Conservation (phyloP, 1,284 basidiomycete species). For the Melampsora americana region DNA sequence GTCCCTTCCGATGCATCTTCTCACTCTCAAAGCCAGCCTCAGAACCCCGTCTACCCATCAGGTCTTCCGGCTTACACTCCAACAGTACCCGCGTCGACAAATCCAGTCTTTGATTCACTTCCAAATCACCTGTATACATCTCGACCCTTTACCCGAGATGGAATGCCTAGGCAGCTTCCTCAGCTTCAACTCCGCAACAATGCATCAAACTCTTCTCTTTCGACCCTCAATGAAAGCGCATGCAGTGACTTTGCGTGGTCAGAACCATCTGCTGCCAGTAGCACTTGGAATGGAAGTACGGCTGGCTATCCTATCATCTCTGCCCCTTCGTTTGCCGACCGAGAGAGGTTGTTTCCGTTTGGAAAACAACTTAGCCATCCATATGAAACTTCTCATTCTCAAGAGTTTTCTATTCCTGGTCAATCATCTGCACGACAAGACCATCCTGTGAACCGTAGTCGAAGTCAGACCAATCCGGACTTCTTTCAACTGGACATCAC, state of each 20-base stretch:
- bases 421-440: not conserved
- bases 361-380: constrained; percentile 15
- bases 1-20: constrained; percentile 8
- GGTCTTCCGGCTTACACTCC: not conserved
- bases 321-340: constrained; percentile 11
- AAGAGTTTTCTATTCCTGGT: not conserved
- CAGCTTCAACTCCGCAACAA: constrained; percentile 18
- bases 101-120: constrained; percentile 10
- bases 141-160: constrained; percentile 17
- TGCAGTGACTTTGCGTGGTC: constrained; percentile 20
- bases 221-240: constrained; percentile 8
- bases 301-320: not conserved
- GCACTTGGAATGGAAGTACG: not conserved
- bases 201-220: not conserved
- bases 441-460: constrained; percentile 4
- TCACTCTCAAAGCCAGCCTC: not conserved
- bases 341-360: not conserved
- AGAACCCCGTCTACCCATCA: not conserved
- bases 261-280: constrained; percentile 19
- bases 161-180: not conserved
- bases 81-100: not conserved
- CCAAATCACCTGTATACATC: constrained; percentile 13
- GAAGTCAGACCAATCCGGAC: constrained; percentile 36
- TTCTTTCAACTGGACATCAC: constrained; percentile 4
- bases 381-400: not conserved